A percentile compares a stretch with the other conserved stretches of the same genome.
Conservation (phyloP, 2,329 filamentous ascomycete species). For the Botrytis aclada region DNA sequence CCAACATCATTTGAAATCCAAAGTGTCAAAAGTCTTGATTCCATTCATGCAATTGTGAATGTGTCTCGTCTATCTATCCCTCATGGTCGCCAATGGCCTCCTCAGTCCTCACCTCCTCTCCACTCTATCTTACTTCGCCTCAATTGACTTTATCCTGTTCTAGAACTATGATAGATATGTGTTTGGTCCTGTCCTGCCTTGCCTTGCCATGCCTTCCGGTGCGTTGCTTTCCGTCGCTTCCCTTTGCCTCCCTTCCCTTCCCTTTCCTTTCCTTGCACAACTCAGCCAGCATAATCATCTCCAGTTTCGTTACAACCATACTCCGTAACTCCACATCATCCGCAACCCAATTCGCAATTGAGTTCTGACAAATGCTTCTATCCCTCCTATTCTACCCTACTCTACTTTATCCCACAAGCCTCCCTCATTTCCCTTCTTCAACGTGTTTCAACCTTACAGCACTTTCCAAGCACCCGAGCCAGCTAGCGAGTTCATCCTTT, state of each 20-base stretch:
- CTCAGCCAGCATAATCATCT: conserved; percentile 17
- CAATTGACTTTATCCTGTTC: background rate
- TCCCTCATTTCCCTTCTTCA: background rate
- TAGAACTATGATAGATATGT: conserved; percentile 4
- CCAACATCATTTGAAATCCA: conserved; percentile 10
- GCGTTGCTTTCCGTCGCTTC: background rate
- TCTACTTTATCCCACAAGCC: background rate
- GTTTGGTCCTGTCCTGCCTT: background rate
- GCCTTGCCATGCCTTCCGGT: background rate
- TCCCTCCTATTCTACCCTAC: background rate
- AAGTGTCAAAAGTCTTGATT: background rate
- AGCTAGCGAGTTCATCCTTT: background rate
- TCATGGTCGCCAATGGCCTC: background rate
- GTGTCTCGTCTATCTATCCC: conserved; percentile 5
- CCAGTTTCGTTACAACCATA: conserved; percentile 8
- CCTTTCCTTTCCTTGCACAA: background rate
- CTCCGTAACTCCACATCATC: conserved; percentile 17
- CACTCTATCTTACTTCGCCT: background rate
- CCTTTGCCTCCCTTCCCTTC: background rate
- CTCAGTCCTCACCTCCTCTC: background rate
- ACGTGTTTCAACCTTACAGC: conserved; percentile 9
- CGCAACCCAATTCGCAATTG: background rate
- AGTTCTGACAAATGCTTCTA: background rate
- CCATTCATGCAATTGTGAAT: conserved; percentile 6
- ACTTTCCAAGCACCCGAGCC: conserved; percentile 1